Base-by-base conservation (phyloP, 1,139 yeast species). In the Suhomyces panamericanus region DNA sequence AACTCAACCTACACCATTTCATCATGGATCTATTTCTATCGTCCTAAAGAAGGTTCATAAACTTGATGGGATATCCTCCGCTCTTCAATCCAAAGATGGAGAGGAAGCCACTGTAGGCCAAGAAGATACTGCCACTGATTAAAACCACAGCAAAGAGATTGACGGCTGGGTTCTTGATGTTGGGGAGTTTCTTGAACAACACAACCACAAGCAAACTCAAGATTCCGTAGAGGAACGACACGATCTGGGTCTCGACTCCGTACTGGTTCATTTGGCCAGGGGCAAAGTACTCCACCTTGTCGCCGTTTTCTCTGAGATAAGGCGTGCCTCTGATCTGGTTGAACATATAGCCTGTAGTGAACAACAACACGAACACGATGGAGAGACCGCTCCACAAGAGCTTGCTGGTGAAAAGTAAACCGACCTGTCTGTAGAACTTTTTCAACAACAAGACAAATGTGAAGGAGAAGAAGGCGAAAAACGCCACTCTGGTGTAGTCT, bases 261-360 rank as follows among this genome's bases (percentile, higher is more conserved):
- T 79, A 78, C 66, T 93, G 99, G 42, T 70, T 70, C 57, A 85
- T 87, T 56, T 87, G 90, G 28, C 87, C 83, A 7, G 77, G 75
- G 9, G 71, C 57, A 57, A 91, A 80, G 62, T 88, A 90, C 35
- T 78, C 75, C 3, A 78, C 73, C 3, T 66, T 66, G 26, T 91
- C 93, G 40, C 77, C 68, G 8, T 71, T 73, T 38, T 77, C 77
- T 48, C 81, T 83, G 31, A 85, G 73, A 58, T 83, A 86, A 15
- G 89, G 96, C 8, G 84, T 77, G 35, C 78, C 78, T 62, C 98
- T 81, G 52, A 93, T 93, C 56, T 81, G 80, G 63, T 89, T 90
- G 77, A 82, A 93, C 99, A 93, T 93, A 67, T 90, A 87, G 13
- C 99, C 99, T 11, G 95, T 76, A 42, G 81, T 83, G 71, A 91